These are phyloP conservation scores for Scenedesmus sp. DNA, from an alignment of 163 green algal species.

Conservation along the genomic window DNA sequence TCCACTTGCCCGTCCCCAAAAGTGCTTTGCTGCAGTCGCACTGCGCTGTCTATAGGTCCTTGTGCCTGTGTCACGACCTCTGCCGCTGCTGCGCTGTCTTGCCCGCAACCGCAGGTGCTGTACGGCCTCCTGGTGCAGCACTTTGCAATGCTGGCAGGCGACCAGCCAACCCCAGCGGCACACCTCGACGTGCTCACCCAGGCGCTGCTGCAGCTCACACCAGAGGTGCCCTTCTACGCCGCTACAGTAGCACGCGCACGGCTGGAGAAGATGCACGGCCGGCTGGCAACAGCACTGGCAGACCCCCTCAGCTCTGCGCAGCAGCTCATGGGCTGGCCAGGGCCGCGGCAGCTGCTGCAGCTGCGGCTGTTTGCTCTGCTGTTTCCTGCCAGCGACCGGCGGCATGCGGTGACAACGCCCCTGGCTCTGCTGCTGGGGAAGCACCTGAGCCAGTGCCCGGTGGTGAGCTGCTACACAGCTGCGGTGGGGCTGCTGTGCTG, in stretches of 20 bases:
- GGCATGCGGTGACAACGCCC: conserved; percentile 90
- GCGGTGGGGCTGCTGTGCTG: conserved; percentile 72
- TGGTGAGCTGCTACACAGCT: conserved; percentile 47
- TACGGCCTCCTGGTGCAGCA: conserved; percentile 89
- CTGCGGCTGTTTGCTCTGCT: conserved; percentile 88
- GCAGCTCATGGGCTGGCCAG: conserved; percentile 74
- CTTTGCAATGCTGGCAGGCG: conserved; percentile 85
- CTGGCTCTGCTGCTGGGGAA: conserved; percentile 74
- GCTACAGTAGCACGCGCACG: conserved; percentile 87
- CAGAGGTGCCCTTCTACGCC: conserved; percentile 92
- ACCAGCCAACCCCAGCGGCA: conserved; percentile 62
- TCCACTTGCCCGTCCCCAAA: background rate
- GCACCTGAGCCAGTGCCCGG: conserved; percentile 62
- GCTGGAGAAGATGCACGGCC: conserved; percentile 75
- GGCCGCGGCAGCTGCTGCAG: conserved; percentile 79
- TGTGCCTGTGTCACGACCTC: too few relatives aligned
- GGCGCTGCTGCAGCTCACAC: conserved; percentile 81
- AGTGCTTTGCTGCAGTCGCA: background rate
- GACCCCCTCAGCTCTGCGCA: conserved; percentile 27
- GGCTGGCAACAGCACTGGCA: conserved; percentile 63
- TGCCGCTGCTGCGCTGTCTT: background rate
- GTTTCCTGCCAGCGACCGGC: conserved; percentile 88
- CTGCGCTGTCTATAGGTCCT: background rate
- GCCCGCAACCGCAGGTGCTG: conserved; percentile 66
- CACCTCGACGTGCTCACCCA: conserved; percentile 84